phyloP scores from a whole-genome alignment of 495 filamentous ascomycete species.

The Jackrogersella minutella region DNA sequence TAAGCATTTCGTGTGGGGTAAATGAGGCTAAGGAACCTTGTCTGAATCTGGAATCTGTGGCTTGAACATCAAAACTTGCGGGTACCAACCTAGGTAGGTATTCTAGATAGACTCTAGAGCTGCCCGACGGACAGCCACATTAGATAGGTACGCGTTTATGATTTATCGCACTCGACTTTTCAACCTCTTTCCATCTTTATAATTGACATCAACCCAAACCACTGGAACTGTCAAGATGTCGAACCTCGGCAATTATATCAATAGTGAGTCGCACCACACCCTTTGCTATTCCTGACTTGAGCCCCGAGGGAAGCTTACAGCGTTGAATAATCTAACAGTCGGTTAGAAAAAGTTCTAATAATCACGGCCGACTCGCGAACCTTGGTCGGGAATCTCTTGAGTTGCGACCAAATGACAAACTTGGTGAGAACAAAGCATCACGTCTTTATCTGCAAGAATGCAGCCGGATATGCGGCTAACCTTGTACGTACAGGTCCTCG shows the following conservation, averaged over 20 bases:
- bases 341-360: slow-evolving; percentile 85
- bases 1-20: background rate
- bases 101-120: slow-evolving; percentile 1
- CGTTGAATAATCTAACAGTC: slow-evolving; percentile 40
- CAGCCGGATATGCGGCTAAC: slow-evolving; percentile 9
- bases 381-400: slow-evolving; percentile 80
- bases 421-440: slow-evolving; percentile 58
- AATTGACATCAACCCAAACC: background rate
- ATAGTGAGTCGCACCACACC: slow-evolving; percentile 38
- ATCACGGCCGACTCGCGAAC: slow-evolving; percentile 93
- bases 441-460: background rate
- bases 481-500: slow-evolving; percentile 64
- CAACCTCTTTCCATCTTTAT: background rate
- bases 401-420: slow-evolving; percentile 93
- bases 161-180: background rate
- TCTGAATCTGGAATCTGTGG: background rate
- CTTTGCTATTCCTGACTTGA: background rate
- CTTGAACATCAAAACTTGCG: slow-evolving; percentile 3
- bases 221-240: slow-evolving; percentile 36
- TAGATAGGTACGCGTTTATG: slow-evolving; percentile 1
- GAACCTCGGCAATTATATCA: slow-evolving; percentile 45
- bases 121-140: slow-evolving; percentile 8
- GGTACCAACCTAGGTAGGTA: slow-evolving; percentile 15
- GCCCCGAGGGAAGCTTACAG: slow-evolving; percentile 23
- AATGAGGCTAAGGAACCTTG: background rate